Conservation (phyloP, 306 rosid genomes). For the Vigna trinervia region DNA sequence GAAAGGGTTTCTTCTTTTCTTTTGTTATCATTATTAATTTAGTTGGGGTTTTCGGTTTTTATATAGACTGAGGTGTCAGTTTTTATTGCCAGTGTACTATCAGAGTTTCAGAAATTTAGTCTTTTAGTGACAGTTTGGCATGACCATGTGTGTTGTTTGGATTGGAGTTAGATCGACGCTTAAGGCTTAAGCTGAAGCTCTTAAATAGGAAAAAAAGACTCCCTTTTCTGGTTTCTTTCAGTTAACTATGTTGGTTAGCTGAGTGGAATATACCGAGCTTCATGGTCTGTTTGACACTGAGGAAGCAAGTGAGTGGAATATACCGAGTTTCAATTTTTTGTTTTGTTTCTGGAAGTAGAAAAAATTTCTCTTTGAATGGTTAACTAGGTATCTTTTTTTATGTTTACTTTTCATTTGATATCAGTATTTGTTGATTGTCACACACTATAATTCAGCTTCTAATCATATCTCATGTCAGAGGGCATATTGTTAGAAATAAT, state of each 20-base stretch:
- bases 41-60: conserved; percentile 10
- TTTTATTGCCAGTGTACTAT: neutral
- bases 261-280: neutral
- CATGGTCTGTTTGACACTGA: neutral
- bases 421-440: conserved; percentile 4
- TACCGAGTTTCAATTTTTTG: too few relatives aligned
- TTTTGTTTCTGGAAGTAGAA: neutral
- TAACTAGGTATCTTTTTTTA: neutral
- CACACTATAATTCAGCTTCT: neutral
- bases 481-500: conserved; percentile 28
- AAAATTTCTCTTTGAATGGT: neutral
- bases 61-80: conserved; percentile 1
- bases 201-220: neutral
- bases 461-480: neutral
- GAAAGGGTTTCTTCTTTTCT: neutral
- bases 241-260: neutral
- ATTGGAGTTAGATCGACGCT: conserved; percentile 4
- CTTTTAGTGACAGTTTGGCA: conserved; percentile 17
- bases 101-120: neutral
- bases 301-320: neutral
- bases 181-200: neutral
- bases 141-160: neutral
- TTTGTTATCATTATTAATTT: neutral
- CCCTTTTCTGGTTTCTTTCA: conserved; percentile 2
- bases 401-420: conserved; percentile 31